Percentiles rank a stretch among this genome's conserved stretches.
Evolutionary conservation across 2,329 filamentous ascomycete genomes (phyloP).

Genomic region (Pseudohalonectria lignicola): DNA sequence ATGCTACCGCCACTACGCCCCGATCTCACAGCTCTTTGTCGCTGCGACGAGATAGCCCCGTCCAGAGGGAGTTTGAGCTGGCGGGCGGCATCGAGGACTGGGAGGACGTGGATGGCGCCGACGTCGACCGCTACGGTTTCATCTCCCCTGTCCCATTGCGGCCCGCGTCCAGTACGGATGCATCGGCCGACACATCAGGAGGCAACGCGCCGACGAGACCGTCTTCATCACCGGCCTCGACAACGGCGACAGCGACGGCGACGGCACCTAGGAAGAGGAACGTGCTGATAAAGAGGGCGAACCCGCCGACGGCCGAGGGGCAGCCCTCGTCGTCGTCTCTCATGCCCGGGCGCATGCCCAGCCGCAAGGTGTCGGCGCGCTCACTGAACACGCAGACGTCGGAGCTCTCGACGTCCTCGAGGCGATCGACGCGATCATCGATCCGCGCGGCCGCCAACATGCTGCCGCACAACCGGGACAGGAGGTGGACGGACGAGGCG

Average conservation of each 20-base stretch:
- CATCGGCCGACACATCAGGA: not conserved
- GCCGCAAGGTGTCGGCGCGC: slow-evolving; percentile 43
- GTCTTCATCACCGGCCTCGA: too few species aligned
- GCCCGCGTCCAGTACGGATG: slow-evolving; percentile 25
- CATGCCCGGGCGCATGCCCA: slow-evolving; percentile 32
- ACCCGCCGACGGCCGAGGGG: slow-evolving; percentile 18
- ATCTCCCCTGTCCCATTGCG: slow-evolving; percentile 38
- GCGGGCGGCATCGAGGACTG: slow-evolving; percentile 55
- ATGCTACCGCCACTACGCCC: slow-evolving; percentile 21
- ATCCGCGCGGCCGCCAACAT: slow-evolving; percentile 48
- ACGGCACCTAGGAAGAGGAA: slow-evolving; percentile 20
- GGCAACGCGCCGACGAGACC: not conserved
- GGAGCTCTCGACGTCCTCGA: slow-evolving; percentile 36
- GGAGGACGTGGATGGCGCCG: slow-evolving; percentile 49
- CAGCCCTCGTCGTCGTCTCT: slow-evolving; percentile 12
- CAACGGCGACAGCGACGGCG: too few species aligned
- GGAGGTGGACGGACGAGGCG: slow-evolving; percentile 52
- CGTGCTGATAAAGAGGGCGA: slow-evolving; percentile 28
- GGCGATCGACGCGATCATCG: slow-evolving; percentile 41
- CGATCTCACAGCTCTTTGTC: slow-evolving; percentile 32
- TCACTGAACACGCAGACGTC: slow-evolving; percentile 49
- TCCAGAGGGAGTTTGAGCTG: slow-evolving; percentile 31
- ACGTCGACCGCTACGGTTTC: slow-evolving; percentile 60
- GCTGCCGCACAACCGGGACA: slow-evolving; percentile 49
- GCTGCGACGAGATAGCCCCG: slow-evolving; percentile 27